These are phyloP conservation scores for Scheffersomyces titani DNA, from an alignment of 1,139 yeast species.

Conservation along the genomic window DNA sequence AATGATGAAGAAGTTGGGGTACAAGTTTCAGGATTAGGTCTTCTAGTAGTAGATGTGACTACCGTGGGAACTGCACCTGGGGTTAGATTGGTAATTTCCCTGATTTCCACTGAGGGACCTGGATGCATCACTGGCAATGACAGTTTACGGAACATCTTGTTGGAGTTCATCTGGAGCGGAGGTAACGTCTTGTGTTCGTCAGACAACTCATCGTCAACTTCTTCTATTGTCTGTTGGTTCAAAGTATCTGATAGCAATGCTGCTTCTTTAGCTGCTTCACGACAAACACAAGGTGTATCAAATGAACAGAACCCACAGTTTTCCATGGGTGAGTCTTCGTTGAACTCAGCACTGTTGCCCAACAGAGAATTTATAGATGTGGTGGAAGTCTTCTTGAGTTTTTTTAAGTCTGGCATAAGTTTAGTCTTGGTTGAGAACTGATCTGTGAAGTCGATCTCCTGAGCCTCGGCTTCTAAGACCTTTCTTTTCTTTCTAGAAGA, in stretches of 20 bases:
- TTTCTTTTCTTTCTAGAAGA: slow-evolving; percentile 34
- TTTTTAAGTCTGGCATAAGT: slow-evolving; percentile 44
- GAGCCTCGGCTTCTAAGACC: slow-evolving; percentile 12
- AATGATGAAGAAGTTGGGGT: background rate
- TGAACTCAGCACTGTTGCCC: slow-evolving; percentile 20
- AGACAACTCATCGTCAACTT: slow-evolving; percentile 17
- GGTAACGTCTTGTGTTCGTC: slow-evolving; percentile 31
- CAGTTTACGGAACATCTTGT: slow-evolving; percentile 24
- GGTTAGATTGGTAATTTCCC: slow-evolving; percentile 45
- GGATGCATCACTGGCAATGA: slow-evolving; percentile 66
- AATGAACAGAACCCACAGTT: slow-evolving; percentile 93
- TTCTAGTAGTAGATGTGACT: slow-evolving; percentile 25
- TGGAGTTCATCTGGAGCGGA: slow-evolving; percentile 32
- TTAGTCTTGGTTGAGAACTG: slow-evolving; percentile 37
- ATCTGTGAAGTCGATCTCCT: slow-evolving; percentile 58
- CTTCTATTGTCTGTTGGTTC: slow-evolving; percentile 14
- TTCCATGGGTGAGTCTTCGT: slow-evolving; percentile 60
- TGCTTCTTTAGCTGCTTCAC: slow-evolving; percentile 73
- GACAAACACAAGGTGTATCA: slow-evolving; percentile 89
- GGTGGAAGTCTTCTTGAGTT: slow-evolving; percentile 9
- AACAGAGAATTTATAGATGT: slow-evolving; percentile 3
- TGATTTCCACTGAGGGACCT: slow-evolving; percentile 59
- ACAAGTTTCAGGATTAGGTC: slow-evolving; percentile 10
- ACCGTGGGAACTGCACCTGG: slow-evolving; percentile 46
- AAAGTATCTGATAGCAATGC: slow-evolving; percentile 36